Conservation (phyloP, 1,284 basidiomycete genomes). For the Boletus holoroseus region DNA sequence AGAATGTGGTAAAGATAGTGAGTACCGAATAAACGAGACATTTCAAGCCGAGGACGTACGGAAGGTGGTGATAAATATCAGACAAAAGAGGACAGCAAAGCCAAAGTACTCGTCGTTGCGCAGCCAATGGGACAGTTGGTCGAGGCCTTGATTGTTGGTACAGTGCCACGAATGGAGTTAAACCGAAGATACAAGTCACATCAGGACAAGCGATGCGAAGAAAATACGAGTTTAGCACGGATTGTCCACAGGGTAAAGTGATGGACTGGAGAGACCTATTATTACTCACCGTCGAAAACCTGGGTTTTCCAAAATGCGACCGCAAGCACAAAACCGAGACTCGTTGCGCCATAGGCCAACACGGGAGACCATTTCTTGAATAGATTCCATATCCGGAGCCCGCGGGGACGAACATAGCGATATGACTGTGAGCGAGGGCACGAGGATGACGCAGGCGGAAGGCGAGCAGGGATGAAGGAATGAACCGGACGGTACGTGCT, state of each 20-base stretch:
- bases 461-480: constrained; percentile 19
- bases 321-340: constrained; percentile 61
- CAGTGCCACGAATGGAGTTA: not conserved
- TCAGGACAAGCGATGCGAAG: not conserved
- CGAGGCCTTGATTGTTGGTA: constrained; percentile 47
- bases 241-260: not conserved
- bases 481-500: constrained; percentile 17
- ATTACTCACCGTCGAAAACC: constrained; percentile 60
- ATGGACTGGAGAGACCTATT: not conserved
- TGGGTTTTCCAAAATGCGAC: constrained; percentile 70
- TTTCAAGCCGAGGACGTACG: constrained; percentile 48
- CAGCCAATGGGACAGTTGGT: constrained; percentile 68
- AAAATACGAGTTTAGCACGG: constrained; percentile 5
- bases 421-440: constrained; percentile 29
- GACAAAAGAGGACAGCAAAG: constrained; percentile 64
- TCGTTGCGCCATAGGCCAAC: constrained; percentile 63
- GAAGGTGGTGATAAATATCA: constrained; percentile 79
- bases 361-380: constrained; percentile 69
- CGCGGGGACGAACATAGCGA: constrained; percentile 45
- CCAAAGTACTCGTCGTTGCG: constrained; percentile 62
- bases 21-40: constrained; percentile 1
- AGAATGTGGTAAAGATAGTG: constrained; percentile 7
- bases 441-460: constrained; percentile 18
- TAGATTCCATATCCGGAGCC: constrained; percentile 49
- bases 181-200: not conserved